These are phyloP conservation scores for Alternaria angustiovoidea DNA, from an alignment of 2,329 filamentous ascomycete genomes.

Conservation along the genomic window DNA sequence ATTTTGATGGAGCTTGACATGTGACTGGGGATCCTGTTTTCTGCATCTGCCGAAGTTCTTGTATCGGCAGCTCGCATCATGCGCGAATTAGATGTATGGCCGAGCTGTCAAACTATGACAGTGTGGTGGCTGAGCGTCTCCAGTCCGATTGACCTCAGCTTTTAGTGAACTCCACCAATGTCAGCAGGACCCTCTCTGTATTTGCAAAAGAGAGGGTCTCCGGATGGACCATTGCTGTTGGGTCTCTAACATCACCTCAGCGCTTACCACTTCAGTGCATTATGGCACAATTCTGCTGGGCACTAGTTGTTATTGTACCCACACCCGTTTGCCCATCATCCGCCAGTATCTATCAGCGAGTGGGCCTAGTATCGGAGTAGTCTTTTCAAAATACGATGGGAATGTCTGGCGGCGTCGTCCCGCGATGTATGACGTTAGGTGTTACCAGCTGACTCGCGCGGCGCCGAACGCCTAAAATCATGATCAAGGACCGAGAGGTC, in stretches of 20 bases:
- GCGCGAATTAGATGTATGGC: conserved; percentile 5
- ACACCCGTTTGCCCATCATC: conserved; percentile 24
- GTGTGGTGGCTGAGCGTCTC: conserved; percentile 10
- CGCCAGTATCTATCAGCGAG: conserved; percentile 10
- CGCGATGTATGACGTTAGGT: neutral
- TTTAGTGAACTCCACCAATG: conserved; percentile 14
- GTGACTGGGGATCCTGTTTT: conserved; percentile 8
- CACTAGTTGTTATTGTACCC: conserved; percentile 22
- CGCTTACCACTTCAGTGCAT: conserved; percentile 13
- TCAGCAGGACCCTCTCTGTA: conserved; percentile 7
- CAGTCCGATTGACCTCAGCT: conserved; percentile 7
- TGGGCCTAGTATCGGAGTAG: neutral
- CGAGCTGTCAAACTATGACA: conserved; percentile 8
- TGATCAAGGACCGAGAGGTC: conserved; percentile 5
- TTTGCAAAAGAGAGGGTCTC: conserved; percentile 11
- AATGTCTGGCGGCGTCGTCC: neutral
- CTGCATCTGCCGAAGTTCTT: conserved; percentile 11
- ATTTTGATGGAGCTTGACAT: conserved; percentile 8
- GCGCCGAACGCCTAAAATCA: conserved; percentile 11
- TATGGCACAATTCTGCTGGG: conserved; percentile 21
- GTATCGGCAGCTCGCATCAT: conserved; percentile 19
- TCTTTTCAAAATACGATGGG: neutral
- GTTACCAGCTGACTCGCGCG: conserved; percentile 12
- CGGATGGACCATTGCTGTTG: conserved; percentile 20
- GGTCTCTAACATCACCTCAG: conserved; percentile 19